phyloP scores from a whole-genome alignment of 1,139 yeast species.

The Yamadazyma songkhlaensis region DNA sequence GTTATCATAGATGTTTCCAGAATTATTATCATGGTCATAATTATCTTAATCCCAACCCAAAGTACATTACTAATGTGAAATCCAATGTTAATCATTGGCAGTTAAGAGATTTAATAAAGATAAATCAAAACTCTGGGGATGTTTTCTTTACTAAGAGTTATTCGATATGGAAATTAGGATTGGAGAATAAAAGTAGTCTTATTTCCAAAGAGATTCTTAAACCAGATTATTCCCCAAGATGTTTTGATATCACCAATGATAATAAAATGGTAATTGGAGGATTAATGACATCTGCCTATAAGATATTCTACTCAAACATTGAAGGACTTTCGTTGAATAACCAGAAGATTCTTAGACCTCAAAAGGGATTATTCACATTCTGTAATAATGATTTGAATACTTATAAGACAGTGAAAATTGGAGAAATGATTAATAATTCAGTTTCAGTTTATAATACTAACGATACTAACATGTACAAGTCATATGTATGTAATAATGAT shows the following conservation, averaged over 20 bases:
- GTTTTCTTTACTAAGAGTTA: constrained; percentile 36
- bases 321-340: constrained; percentile 19
- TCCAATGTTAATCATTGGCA: constrained; percentile 75
- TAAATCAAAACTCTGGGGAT: constrained; percentile 25
- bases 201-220: constrained; percentile 33
- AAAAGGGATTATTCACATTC: constrained; percentile 62
- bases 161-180: constrained; percentile 20
- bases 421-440: constrained; percentile 81
- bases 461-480: constrained; percentile 35
- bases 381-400: constrained; percentile 48
- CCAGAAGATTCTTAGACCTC: constrained; percentile 15
- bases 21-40: constrained; percentile 44
- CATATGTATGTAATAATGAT: constrained; percentile 83
- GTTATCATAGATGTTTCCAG: constrained; percentile 33
- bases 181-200: not conserved
- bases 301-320: constrained; percentile 25
- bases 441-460: constrained; percentile 49
- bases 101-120: constrained; percentile 68
- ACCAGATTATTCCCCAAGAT: constrained; percentile 59
- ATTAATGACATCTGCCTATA: constrained; percentile 35
- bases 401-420: constrained; percentile 55
- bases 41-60: constrained; percentile 37
- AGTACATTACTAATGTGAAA: constrained; percentile 29
- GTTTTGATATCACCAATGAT: constrained; percentile 55
- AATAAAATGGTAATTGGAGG: constrained; percentile 73